Base-by-base conservation (phyloP, 129 eudicot species). In the Lonicera japonica region DNA sequence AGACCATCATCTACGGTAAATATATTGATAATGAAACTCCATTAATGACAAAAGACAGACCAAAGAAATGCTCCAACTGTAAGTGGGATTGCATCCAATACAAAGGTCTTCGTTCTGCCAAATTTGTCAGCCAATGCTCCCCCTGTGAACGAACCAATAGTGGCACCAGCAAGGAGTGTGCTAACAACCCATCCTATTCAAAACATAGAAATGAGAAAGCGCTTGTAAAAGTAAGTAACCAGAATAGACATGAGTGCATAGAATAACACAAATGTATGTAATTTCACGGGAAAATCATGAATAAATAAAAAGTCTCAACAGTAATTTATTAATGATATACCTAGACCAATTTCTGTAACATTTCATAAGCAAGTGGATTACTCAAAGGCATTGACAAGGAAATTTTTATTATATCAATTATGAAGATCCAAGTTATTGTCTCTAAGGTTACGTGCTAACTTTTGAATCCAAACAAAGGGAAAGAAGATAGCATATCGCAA, bases 161-260 rank as follows among this genome's bases (percentile, higher is more conserved):
- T 82, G 43, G 96, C 99, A 68, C 99, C 95, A 71, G 96, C 99
- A 69, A 92, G 99, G 73, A 88, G 83, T 58, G 86, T 66, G 74
- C 99, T 92, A 48, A 92, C 96, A 74, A 92, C 77, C 99, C 99
- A 92, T 58, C 99, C 96, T 92, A 13, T 29, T 52, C 21, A 60
- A 29, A 55, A 13, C 24, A 41, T n/a, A 9, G 21, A n/a, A 64
- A 15, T 29, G 56, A 23, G 59, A 19, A 53, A 29, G 1, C n/a
- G n/a, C 16, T 29, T 65, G 60, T 53, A 36, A 51, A 15, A 17
- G 19, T 64, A 64, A 11, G n/a, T 8, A 29, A 43, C 13, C 8
- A 10, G 36, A 43, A 43, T 43, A 43, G 16, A 43, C 50, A 43
- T 29, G 2, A 43, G 2, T 43, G 16, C 5, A 43, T 43, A 8